Evolutionary conservation across 2,329 filamentous ascomycete genomes (phyloP).

Genomic region (Penicillium thymicola): DNA sequence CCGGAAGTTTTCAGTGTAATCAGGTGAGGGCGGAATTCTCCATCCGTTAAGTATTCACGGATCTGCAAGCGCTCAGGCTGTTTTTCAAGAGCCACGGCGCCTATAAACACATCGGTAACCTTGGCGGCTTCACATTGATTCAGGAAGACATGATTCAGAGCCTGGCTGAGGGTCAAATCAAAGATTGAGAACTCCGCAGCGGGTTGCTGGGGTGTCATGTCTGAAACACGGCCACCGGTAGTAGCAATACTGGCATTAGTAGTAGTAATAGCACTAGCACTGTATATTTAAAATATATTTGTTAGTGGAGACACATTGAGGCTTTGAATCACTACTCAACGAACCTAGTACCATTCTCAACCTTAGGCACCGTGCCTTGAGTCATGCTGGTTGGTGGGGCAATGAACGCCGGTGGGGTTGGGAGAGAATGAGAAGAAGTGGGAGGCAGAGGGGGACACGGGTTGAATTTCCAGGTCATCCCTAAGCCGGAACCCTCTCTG

Average conservation of each 20-base stretch:
- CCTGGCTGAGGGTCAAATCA: background rate
- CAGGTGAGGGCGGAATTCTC: conserved; percentile 9
- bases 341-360: background rate
- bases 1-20: conserved; percentile 1
- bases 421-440: background rate
- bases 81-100: background rate
- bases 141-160: background rate
- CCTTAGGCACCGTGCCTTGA: background rate
- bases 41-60: background rate
- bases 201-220: background rate
- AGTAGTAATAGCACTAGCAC: background rate
- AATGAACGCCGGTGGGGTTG: background rate
- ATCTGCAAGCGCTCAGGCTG: conserved; percentile 3
- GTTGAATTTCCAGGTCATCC: background rate
- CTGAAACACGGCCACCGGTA: background rate
- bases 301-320: background rate
- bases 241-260: no score
- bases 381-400: background rate
- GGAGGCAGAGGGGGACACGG: background rate
- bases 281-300: background rate
- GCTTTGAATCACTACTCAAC: background rate
- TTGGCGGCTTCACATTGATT: background rate
- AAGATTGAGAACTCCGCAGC: background rate
- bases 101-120: background rate
- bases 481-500: background rate